These are phyloP conservation scores for Pisolithus orientalis DNA, from an alignment of 768 basidiomycete species.

Conservation along the genomic window DNA sequence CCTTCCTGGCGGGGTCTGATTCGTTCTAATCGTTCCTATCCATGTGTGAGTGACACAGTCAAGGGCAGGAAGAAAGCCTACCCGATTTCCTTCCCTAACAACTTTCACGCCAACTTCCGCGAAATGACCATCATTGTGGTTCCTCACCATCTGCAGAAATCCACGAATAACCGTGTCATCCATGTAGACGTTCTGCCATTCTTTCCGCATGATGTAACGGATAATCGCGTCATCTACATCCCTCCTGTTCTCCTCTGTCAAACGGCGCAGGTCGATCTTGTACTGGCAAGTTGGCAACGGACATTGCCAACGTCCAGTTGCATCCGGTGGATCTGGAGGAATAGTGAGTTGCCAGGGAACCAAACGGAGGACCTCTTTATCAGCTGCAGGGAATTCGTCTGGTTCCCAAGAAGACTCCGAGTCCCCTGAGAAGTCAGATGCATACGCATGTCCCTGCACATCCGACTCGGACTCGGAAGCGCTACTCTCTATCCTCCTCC, in stretches of 20 bases:
- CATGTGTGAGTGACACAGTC: not conserved
- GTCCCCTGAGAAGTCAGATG: conserved; percentile 52
- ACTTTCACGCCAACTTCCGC: conserved; percentile 12
- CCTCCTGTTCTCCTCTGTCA: conserved; percentile 28
- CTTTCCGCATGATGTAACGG: conserved; percentile 21
- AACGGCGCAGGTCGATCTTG: conserved; percentile 40
- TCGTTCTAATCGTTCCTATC: conserved; percentile 10
- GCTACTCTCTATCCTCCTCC: not conserved
- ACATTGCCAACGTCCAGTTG: conserved; percentile 50
- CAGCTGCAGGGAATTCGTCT: conserved; percentile 16
- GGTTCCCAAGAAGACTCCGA: conserved; percentile 41
- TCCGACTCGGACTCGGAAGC: conserved; percentile 21
- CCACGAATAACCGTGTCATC: conserved; percentile 16
- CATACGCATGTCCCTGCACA: conserved; percentile 32
- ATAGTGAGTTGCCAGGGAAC: conserved; percentile 33
- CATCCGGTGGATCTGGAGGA: conserved; percentile 35
- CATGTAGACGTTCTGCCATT: conserved; percentile 34
- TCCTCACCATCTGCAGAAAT: conserved; percentile 20
- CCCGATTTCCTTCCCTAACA: conserved; percentile 15
- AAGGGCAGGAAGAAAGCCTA: not conserved
- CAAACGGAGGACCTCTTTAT: conserved; percentile 15
- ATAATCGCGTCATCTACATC: conserved; percentile 16
- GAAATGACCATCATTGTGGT: conserved; percentile 22
- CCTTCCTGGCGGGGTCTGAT: conserved; percentile 2
- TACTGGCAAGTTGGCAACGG: conserved; percentile 37